Evolutionary conservation across 2,329 filamentous ascomycete genomes (phyloP).

Genomic region (Fusarium siculi): DNA sequence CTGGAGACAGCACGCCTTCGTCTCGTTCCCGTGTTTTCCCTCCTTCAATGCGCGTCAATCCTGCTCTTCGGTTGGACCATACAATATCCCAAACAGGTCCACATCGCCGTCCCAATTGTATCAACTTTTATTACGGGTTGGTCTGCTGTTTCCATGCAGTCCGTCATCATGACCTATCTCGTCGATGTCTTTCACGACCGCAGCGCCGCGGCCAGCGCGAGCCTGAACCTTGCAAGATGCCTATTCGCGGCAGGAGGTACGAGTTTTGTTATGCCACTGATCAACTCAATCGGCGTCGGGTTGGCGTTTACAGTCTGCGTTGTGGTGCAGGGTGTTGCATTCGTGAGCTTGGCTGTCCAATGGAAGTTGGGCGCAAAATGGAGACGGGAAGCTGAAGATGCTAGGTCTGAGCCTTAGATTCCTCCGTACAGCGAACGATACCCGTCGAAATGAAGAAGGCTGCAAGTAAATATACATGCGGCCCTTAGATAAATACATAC

Average conservation of each 20-base stretch:
- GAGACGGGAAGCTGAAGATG: not conserved
- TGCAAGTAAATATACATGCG: rapidly evolving
- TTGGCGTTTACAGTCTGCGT: conserved; percentile 59
- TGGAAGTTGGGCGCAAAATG: not conserved
- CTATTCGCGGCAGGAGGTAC: conserved; percentile 63
- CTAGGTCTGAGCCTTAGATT: too few relatives aligned
- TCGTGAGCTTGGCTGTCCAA: conserved; percentile 36
- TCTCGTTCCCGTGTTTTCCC: conserved; percentile 56
- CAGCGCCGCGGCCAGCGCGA: conserved; percentile 64
- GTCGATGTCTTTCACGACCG: conserved; percentile 62
- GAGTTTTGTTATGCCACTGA: conserved; percentile 60
- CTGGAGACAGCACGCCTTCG: conserved; percentile 63
- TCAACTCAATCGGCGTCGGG: conserved; percentile 58
- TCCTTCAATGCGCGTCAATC: conserved; percentile 58
- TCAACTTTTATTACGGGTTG: conserved; percentile 64
- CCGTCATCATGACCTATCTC: conserved; percentile 61
- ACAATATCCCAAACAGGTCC: conserved; percentile 53
- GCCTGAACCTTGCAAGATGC: conserved; percentile 63
- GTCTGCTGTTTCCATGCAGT: conserved; percentile 61
- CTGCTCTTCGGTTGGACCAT: conserved; percentile 65
- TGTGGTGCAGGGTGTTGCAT: conserved; percentile 54
- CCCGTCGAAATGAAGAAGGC: too few relatives aligned
- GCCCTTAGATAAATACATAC: too few relatives aligned
- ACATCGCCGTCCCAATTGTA: conserved; percentile 61
- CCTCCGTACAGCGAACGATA: too few relatives aligned